These are phyloP conservation scores for Phytopythium delawarense DNA, from an alignment of 352 stramenopile genomes.

Conservation along the genomic window DNA sequence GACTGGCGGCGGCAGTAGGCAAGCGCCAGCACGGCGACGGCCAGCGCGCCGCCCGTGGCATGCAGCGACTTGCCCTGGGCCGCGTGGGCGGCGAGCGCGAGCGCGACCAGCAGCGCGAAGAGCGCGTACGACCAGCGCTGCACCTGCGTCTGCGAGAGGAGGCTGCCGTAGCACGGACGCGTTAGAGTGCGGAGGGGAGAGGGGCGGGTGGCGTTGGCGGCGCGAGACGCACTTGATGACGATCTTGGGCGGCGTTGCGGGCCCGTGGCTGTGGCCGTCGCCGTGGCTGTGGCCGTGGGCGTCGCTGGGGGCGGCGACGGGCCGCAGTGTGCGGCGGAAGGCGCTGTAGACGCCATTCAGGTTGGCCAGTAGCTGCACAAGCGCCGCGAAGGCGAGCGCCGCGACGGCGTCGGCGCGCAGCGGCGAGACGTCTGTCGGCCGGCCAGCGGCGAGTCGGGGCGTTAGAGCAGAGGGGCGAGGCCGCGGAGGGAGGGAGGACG, in stretches of 20 bases:
- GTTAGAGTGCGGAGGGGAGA: background rate
- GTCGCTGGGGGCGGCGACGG: background rate
- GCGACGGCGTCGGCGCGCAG: constrained; percentile 35
- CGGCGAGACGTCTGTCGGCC: constrained; percentile 20
- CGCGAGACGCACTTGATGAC: constrained; percentile 4
- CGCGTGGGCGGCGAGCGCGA: constrained; percentile 35
- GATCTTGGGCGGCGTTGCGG: constrained; percentile 1
- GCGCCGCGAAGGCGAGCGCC: constrained; percentile 36
- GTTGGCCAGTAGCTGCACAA: constrained; percentile 70
- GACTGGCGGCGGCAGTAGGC: constrained; percentile 45
- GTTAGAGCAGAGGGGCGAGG: background rate
- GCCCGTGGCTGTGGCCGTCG: background rate
- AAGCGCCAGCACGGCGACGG: constrained; percentile 38
- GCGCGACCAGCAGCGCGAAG: constrained; percentile 37
- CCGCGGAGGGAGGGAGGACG: background rate
- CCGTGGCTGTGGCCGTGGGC: constrained; percentile 7
- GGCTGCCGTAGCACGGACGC: constrained; percentile 16
- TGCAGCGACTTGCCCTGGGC: constrained; percentile 30
- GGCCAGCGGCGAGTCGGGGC: background rate
- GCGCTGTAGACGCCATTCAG: constrained; percentile 70
- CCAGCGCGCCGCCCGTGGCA: constrained; percentile 19
- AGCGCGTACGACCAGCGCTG: constrained; percentile 63
- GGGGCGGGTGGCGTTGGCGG: too few species aligned
- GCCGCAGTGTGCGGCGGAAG: constrained; percentile 57
- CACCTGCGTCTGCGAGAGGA: constrained; percentile 71